These are phyloP conservation scores for Rhododendron simsii DNA, from an alignment of 148 eudicot species.

Conservation along the genomic window DNA sequence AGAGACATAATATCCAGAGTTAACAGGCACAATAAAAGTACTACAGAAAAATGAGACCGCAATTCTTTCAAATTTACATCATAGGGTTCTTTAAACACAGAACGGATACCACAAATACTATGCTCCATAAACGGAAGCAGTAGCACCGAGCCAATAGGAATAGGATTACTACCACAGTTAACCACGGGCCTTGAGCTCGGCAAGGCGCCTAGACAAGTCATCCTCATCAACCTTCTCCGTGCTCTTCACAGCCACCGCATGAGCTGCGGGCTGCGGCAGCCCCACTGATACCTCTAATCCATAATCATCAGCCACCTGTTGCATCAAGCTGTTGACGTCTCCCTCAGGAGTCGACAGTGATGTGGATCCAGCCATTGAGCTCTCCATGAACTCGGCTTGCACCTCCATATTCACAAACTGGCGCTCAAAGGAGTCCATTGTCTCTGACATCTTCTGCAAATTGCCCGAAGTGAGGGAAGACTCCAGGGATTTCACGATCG, in stretches of 20 bases:
- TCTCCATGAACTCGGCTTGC: constrained; percentile 78
- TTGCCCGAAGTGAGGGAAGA: constrained; percentile 57
- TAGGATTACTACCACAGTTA: constrained; percentile 9
- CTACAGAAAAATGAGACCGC: background rate
- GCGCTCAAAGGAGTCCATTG: constrained; percentile 67
- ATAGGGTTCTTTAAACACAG: background rate
- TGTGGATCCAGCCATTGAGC: constrained; percentile 70
- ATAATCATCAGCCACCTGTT: constrained; percentile 73
- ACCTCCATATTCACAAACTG: constrained; percentile 88
- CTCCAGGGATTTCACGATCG: constrained; percentile 61
- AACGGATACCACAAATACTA: background rate
- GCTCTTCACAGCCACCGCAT: constrained; percentile 32
- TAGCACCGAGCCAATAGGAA: background rate
- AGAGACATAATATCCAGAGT: background rate
- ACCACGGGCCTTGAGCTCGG: constrained; percentile 74
- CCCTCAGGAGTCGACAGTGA: constrained; percentile 66
- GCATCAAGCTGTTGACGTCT: constrained; percentile 65
- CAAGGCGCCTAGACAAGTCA: constrained; percentile 65
- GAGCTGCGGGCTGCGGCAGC: constrained; percentile 62
- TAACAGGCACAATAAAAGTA: background rate
- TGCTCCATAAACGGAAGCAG: background rate
- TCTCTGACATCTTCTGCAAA: constrained; percentile 74
- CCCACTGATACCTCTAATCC: constrained; percentile 78
- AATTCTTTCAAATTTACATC: background rate
- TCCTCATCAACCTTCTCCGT: constrained; percentile 59